Percentiles rank a stretch among this genome's conserved stretches.
These are phyloP conservation scores for Boehmeria nivea DNA, from an alignment of 306 rosid species.

Conservation along the genomic window DNA sequence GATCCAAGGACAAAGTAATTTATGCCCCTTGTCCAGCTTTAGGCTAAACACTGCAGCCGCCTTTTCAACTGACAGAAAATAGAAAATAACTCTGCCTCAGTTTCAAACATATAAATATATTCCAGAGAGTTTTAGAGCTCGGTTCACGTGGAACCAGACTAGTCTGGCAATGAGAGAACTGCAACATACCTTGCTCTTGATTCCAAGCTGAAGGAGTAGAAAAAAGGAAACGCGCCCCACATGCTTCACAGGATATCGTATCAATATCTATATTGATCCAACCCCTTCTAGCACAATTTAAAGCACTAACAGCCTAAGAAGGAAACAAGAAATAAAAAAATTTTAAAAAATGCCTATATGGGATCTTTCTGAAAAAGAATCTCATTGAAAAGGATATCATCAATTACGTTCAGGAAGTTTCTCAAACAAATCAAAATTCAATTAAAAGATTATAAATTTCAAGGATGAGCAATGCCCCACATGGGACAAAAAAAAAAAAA, in stretches of 20 bases:
- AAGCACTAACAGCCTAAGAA: slow-evolving; percentile 68
- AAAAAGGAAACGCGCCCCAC: slow-evolving; percentile 75
- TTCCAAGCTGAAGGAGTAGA: slow-evolving; percentile 84
- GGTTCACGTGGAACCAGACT: not conserved
- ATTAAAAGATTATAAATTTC: no score
- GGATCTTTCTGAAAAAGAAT: no score
- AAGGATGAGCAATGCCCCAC: no score
- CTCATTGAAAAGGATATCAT: slow-evolving; percentile 1
- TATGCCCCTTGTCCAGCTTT: slow-evolving; percentile 88
- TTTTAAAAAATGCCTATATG: not conserved
- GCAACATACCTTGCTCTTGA: slow-evolving; percentile 68
- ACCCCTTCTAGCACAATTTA: slow-evolving; percentile 95
- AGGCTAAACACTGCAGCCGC: slow-evolving; percentile 87
- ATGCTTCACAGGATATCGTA: slow-evolving; percentile 73
- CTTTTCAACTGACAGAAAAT: slow-evolving; percentile 72
- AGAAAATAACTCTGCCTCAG: slow-evolving; percentile 18
- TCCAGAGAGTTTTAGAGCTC: not conserved
- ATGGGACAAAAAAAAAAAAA: no score
- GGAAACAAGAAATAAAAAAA: slow-evolving; percentile 5
- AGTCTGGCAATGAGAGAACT: slow-evolving; percentile 11
- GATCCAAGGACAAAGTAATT: slow-evolving; percentile 87
- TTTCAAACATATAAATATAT: slow-evolving; percentile 4
- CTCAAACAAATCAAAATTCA: no score
- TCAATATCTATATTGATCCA: slow-evolving; percentile 85
- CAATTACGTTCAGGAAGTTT: no score